phyloP scores from a whole-genome alignment of 1,284 basidiomycete genomes.

The Tilletia horrida region DNA sequence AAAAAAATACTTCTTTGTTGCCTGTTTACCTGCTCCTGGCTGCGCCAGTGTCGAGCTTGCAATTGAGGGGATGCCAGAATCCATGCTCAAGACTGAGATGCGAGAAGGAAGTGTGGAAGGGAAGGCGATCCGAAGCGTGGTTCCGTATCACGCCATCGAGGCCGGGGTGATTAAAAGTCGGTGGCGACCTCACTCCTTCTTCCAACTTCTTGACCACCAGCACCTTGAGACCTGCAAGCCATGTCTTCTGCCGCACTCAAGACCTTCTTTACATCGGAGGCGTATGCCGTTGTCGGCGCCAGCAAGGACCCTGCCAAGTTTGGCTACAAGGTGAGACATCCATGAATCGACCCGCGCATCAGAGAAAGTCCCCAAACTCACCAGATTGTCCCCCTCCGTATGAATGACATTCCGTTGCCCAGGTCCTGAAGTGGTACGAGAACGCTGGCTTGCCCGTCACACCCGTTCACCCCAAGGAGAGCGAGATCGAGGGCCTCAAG shows the following conservation, averaged over 20 bases:
- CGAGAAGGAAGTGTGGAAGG: too few relatives aligned
- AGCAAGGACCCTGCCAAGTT: slow-evolving; percentile 46
- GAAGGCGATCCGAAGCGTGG: neutral
- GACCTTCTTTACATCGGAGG: slow-evolving; percentile 38
- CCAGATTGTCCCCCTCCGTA: too few relatives aligned
- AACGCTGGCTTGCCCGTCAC: slow-evolving; percentile 35
- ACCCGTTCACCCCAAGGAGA: slow-evolving; percentile 46
- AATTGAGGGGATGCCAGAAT: too few relatives aligned
- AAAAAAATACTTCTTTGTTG: neutral
- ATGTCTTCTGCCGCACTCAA: slow-evolving; percentile 16
- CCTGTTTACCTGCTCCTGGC: neutral
- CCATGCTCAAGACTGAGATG: too few relatives aligned
- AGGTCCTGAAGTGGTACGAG: slow-evolving; percentile 51
- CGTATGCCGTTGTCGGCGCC: slow-evolving; percentile 47
- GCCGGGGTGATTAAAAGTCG: neutral
- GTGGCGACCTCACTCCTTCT: neutral
- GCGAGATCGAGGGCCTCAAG: slow-evolving; percentile 34
- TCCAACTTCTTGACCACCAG: neutral
- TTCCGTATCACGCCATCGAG: slow-evolving; percentile 5
- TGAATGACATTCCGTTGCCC: neutral
- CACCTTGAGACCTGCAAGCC: neutral
- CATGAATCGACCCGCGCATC: too few relatives aligned
- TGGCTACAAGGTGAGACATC: slow-evolving; percentile 45
- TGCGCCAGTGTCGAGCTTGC: too few relatives aligned
- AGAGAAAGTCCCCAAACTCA: too few relatives aligned